Evolutionary conservation across 768 basidiomycete species (phyloP).

Genomic region (Pleurotus tuoliensis): DNA sequence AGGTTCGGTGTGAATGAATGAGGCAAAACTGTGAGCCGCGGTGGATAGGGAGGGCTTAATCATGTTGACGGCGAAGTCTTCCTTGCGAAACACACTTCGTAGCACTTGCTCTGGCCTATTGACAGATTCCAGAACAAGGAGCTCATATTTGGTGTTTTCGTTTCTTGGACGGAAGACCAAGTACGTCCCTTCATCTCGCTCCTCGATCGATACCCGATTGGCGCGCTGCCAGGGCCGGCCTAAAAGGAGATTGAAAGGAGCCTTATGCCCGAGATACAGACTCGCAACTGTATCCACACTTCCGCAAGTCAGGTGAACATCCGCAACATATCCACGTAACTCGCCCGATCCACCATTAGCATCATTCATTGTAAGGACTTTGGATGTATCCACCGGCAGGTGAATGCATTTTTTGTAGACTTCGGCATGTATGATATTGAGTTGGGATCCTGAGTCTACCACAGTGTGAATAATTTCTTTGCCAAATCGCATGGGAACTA

Average conservation of each 20-base stretch:
- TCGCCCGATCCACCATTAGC: conserved; percentile 17
- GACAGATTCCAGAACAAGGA: background rate
- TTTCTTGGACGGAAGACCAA: background rate
- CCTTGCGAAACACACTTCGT: too few species aligned
- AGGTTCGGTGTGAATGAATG: too few species aligned
- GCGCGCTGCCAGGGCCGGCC: conserved; percentile 19
- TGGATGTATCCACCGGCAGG: conserved; percentile 10
- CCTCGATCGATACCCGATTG: conserved; percentile 18
- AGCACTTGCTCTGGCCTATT: too few species aligned
- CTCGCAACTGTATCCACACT: conserved; percentile 12
- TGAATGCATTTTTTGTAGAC: background rate
- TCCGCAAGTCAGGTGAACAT: conserved; percentile 16
- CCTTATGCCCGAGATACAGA: conserved; percentile 16
- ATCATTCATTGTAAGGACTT: conserved; percentile 13
- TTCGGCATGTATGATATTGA: background rate
- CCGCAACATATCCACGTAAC: conserved; percentile 12
- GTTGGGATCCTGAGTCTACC: background rate
- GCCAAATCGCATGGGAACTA: background rate
- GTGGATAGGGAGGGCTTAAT: too few species aligned
- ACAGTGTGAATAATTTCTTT: background rate
- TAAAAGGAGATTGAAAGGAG: conserved; percentile 15
- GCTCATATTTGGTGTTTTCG: background rate
- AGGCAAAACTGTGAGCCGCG: too few species aligned
- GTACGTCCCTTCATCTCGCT: conserved; percentile 13
- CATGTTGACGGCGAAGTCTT: too few species aligned